Evolutionary conservation across 495 filamentous ascomycete genomes (phyloP).

Genomic region (Paragyromitra xinjiangensis): DNA sequence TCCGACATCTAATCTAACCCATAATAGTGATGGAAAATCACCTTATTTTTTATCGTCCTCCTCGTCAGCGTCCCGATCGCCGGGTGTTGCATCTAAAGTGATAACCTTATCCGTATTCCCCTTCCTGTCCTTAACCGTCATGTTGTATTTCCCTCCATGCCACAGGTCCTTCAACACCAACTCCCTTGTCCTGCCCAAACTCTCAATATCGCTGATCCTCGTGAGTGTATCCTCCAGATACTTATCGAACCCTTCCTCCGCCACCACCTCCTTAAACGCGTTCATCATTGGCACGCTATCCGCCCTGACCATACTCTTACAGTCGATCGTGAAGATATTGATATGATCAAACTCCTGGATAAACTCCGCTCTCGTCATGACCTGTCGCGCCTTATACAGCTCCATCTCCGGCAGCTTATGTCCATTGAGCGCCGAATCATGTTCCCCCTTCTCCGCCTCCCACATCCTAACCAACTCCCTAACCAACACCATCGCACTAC

Average conservation of each 20-base stretch:
- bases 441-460: constrained; percentile 68
- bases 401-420: constrained; percentile 83
- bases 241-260: constrained; percentile 75
- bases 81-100: constrained; percentile 56
- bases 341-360: constrained; percentile 90
- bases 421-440: constrained; percentile 68
- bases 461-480: constrained; percentile 85
- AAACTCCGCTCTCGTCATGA: constrained; percentile 97
- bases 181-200: constrained; percentile 88
- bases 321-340: constrained; percentile 95
- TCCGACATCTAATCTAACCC: neutral
- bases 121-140: constrained; percentile 66
- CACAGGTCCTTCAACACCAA: constrained; percentile 82
- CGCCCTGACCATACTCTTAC: constrained; percentile 84
- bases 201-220: constrained; percentile 89
- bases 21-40: neutral
- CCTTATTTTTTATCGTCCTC: constrained; percentile 28
- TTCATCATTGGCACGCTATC: constrained; percentile 96
- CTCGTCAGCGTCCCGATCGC: constrained; percentile 54
- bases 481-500: constrained; percentile 92
- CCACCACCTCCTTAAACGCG: constrained; percentile 84
- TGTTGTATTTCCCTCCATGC: constrained; percentile 78
- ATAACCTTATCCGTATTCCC: constrained; percentile 53
- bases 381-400: constrained; percentile 82
- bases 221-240: constrained; percentile 82